Evolutionary conservation across 1,284 basidiomycete species (phyloP).

Genomic region (Fistulinella cinereoalba): DNA sequence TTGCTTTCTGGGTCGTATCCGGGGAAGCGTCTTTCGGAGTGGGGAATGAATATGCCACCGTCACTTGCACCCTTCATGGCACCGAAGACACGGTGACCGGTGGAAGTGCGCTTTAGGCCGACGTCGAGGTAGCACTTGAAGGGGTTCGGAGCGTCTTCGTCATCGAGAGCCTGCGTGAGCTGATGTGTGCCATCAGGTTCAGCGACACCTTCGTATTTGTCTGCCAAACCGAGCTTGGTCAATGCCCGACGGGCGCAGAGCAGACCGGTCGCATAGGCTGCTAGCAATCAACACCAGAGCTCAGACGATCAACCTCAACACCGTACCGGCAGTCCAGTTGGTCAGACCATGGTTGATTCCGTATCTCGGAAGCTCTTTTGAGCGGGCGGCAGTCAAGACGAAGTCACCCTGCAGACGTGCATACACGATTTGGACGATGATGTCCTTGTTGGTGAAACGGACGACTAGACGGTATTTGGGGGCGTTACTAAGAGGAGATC

Average conservation of each 20-base stretch:
- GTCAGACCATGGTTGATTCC: constrained; percentile 98
- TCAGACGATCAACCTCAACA: not conserved
- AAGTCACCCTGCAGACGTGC: constrained; percentile 98
- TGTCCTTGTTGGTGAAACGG: constrained; percentile 93
- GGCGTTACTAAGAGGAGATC: constrained; percentile 61
- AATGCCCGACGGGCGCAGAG: constrained; percentile 94
- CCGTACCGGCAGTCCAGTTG: constrained; percentile 92
- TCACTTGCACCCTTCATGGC: constrained; percentile 99
- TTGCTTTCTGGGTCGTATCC: constrained; percentile 96
- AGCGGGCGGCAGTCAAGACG: constrained; percentile 84
- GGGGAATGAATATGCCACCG: constrained; percentile 97
- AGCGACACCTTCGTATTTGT: constrained; percentile 96
- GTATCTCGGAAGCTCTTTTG: constrained; percentile 91
- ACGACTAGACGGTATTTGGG: constrained; percentile 99
- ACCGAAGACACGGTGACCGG: constrained; percentile 97
- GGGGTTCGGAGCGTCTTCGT: constrained; percentile 93
- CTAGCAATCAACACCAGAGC: constrained; percentile 1
- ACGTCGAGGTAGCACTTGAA: constrained; percentile 99
- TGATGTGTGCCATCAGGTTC: constrained; percentile 90
- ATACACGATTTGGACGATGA: constrained; percentile 93
- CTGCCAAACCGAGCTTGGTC: constrained; percentile 92
- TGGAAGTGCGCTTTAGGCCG: constrained; percentile 97
- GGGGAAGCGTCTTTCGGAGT: constrained; percentile 98
- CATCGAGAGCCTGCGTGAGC: constrained; percentile 82
- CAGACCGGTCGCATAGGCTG: constrained; percentile 97